Evolutionary conservation across 208 protist genomes (phyloP).

Genomic region (Leishmania guyanensis): DNA sequence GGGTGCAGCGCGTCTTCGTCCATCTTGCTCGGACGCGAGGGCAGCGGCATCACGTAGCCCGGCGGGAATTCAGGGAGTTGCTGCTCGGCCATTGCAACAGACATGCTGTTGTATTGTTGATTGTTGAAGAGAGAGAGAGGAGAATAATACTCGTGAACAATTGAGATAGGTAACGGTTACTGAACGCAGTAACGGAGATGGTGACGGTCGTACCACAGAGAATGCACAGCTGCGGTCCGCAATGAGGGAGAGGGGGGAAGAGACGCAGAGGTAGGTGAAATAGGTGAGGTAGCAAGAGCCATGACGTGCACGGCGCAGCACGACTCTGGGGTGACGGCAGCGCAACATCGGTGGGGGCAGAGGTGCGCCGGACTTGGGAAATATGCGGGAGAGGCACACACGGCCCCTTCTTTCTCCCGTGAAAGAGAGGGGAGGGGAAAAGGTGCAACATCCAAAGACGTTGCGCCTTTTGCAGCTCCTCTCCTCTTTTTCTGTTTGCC

Average conservation of each 20-base stretch:
- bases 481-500: not conserved
- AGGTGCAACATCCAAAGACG: not conserved
- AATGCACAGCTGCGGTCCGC: not conserved
- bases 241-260: not conserved
- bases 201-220: not conserved
- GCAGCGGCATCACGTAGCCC: conserved; percentile 59
- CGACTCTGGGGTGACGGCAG: not conserved
- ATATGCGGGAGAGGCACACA: not conserved
- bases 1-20: conserved; percentile 61
- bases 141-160: not conserved
- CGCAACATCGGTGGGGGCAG: not conserved
- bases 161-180: not conserved
- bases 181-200: not conserved
- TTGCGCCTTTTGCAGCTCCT: not conserved
- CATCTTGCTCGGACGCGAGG: conserved; percentile 25
- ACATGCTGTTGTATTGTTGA: not conserved
- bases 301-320: not conserved
- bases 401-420: not conserved
- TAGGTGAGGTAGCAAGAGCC: not conserved
- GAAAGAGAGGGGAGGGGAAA: not conserved
- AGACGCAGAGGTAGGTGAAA: not conserved
- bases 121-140: not conserved
- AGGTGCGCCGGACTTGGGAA: not conserved
- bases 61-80: not conserved
- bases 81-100: not conserved